Conservation (phyloP, 768 basidiomycete species). For the Calocera cornea region DNA sequence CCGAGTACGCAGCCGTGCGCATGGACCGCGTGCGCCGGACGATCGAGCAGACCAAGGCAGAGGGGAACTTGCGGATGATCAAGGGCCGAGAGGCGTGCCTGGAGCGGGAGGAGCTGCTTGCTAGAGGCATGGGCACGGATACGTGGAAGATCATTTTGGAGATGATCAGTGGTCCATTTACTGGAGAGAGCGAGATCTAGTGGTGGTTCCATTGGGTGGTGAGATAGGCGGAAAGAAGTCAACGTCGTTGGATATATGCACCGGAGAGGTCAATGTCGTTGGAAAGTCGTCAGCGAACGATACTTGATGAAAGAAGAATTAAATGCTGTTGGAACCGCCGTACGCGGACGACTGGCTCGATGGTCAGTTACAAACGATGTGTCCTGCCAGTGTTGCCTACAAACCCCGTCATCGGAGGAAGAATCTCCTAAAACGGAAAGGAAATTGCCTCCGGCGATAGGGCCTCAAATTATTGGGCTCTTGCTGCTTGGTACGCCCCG, state of each 20-base stretch:
- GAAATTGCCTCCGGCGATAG: background rate
- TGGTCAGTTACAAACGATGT: too few species aligned
- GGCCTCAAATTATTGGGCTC: background rate
- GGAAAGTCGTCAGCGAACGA: too few species aligned
- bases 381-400: too few species aligned
- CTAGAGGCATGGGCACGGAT: background rate
- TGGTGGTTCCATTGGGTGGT: background rate
- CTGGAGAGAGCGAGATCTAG: background rate
- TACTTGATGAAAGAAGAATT: too few species aligned
- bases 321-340: too few species aligned
- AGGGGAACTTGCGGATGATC: slow-evolving; percentile 27
- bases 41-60: slow-evolving; percentile 25
- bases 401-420: too few species aligned
- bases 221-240: too few species aligned
- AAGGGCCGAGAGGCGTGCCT: slow-evolving; percentile 23
- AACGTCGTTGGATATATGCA: too few species aligned
- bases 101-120: slow-evolving; percentile 23
- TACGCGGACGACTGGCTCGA: too few species aligned
- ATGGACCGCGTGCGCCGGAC: slow-evolving; percentile 27
- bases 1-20: slow-evolving; percentile 26
- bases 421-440: background rate
- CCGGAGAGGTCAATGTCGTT: too few species aligned
- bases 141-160: background rate
- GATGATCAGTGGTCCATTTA: background rate
- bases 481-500: background rate